A percentile compares a stretch with the other conserved stretches of the same genome.
These are phyloP conservation scores for Colletotrichum tropicale DNA, from an alignment of 2,329 filamentous ascomycete genomes.

Conservation along the genomic window DNA sequence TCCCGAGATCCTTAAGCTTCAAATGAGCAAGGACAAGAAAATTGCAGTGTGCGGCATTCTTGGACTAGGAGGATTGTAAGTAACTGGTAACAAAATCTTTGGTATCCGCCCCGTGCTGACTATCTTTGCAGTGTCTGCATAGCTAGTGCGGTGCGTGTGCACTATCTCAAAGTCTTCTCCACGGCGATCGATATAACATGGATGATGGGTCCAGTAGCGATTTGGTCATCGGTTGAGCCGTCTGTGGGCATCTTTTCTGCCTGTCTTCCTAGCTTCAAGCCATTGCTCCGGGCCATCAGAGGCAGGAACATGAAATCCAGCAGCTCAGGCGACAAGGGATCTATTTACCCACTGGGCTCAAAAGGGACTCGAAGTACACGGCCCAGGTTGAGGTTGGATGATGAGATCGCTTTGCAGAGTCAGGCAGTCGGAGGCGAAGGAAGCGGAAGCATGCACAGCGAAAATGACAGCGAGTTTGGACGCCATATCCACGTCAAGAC, in stretches of 20 bases:
- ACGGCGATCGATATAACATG: neutral
- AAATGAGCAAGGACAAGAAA: neutral
- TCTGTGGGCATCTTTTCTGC: neutral
- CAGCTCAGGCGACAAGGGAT: neutral
- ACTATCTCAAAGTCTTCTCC: neutral
- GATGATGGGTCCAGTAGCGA: neutral
- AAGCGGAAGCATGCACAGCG: neutral
- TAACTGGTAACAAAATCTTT: neutral
- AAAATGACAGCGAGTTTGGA: neutral
- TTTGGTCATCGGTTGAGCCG: neutral
- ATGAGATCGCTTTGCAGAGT: neutral
- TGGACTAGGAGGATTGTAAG: neutral
- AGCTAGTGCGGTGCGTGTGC: neutral
- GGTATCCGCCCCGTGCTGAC: neutral
- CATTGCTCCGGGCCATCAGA: neutral
- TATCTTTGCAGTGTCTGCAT: neutral
- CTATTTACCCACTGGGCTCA: neutral
- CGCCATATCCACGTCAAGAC: neutral
- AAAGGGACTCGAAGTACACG: neutral
- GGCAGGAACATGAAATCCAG: neutral
- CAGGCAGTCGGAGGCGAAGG: neutral
- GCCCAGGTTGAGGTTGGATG: neutral
- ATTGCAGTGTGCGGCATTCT: neutral
- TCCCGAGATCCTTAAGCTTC: neutral
- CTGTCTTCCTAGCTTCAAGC: neutral